Conservation (phyloP, 106 monocot species). For the Triglochin maritima region DNA sequence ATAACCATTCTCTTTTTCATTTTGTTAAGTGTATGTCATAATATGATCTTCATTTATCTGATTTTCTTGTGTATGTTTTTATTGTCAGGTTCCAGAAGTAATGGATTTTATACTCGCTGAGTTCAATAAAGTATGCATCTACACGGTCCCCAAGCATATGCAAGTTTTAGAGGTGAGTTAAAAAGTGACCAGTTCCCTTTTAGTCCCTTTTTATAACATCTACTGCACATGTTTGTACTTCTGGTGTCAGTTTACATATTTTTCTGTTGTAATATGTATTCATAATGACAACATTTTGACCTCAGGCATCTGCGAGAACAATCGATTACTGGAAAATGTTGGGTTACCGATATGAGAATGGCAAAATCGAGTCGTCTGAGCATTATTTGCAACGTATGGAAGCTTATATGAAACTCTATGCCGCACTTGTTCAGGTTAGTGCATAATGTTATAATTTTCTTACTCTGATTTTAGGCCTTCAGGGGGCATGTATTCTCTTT, state of each 20-base stretch:
- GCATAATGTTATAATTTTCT: too few species aligned
- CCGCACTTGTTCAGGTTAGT: slow-evolving; percentile 69
- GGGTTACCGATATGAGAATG: slow-evolving; percentile 70
- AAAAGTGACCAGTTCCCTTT: not conserved
- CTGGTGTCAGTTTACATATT: not conserved
- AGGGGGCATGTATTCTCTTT: not conserved
- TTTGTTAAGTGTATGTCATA: not conserved
- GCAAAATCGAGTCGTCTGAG: slow-evolving; percentile 49
- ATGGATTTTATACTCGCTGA: slow-evolving; percentile 81
- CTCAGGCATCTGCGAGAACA: slow-evolving; percentile 7
- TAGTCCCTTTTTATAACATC: not conserved
- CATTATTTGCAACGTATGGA: slow-evolving; percentile 45
- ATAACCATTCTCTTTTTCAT: too few species aligned
- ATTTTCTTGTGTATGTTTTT: not conserved
- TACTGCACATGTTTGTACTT: too few species aligned
- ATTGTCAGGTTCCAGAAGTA: slow-evolving; percentile 49
- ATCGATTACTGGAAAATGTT: slow-evolving; percentile 67
- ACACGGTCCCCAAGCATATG: slow-evolving; percentile 86
- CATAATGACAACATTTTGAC: not conserved
- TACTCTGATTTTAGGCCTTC: too few species aligned
- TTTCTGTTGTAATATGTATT: slow-evolving; percentile 13
- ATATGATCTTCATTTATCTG: not conserved
- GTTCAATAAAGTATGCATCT: slow-evolving; percentile 82
- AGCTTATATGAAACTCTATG: slow-evolving; percentile 70
- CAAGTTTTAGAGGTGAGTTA: slow-evolving; percentile 57